Conservation (phyloP, 169 alveolate species). For the Plasmodium knowlesi region DNA sequence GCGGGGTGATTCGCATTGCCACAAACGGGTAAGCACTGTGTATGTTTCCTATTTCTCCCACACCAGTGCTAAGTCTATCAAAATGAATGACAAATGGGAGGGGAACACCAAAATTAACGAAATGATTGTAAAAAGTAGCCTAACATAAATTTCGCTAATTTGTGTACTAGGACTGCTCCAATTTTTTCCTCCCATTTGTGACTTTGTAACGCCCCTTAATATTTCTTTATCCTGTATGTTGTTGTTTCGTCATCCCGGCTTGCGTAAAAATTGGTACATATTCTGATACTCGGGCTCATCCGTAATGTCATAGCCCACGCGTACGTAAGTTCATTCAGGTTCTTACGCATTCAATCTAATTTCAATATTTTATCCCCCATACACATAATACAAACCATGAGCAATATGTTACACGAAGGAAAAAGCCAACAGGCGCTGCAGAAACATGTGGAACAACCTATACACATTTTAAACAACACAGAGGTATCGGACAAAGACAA, state of each 20-base stretch:
- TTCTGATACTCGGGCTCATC: background rate
- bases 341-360: background rate
- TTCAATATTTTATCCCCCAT: background rate
- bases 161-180: background rate
- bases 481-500: constrained; percentile 34
- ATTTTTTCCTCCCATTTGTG: background rate
- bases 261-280: background rate
- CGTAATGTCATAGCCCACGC: background rate
- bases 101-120: background rate
- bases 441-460: constrained; percentile 1
- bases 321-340: background rate
- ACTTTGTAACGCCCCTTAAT: background rate
- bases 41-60: background rate
- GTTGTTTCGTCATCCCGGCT: background rate
- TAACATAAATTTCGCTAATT: background rate
- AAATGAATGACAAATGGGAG: background rate
- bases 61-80: background rate
- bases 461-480: constrained; percentile 14
- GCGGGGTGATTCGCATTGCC: background rate
- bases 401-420: constrained; percentile 23
- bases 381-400: background rate
- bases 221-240: background rate
- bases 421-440: background rate
- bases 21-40: background rate
- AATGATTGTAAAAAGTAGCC: background rate